A percentile compares a stretch with the other conserved stretches of the same genome.
Conservation (phyloP, 371 early-diverging fungal genomes). For the Mucor indicus region DNA sequence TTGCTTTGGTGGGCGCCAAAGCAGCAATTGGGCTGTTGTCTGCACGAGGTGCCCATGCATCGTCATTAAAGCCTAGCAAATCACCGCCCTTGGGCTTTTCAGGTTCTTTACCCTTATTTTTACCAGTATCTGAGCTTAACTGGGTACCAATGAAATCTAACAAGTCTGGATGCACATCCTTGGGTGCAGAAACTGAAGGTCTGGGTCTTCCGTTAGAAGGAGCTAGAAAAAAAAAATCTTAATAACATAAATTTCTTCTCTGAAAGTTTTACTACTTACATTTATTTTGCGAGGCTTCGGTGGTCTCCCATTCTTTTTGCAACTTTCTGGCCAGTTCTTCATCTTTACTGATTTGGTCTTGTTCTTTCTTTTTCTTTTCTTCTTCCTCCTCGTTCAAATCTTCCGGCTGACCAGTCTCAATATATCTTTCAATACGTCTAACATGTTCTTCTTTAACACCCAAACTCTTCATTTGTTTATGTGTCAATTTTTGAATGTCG, state of each 20-base stretch:
- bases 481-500: conserved; percentile 69
- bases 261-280: conserved; percentile 15
- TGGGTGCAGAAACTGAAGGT: conserved; percentile 41
- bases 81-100: conserved; percentile 16
- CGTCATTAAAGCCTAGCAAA: conserved; percentile 53
- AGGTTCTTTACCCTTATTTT: conserved; percentile 12
- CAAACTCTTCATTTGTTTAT: conserved; percentile 71
- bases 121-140: conserved; percentile 8
- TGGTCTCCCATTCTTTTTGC: conserved; percentile 52
- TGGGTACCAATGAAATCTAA: conserved; percentile 34
- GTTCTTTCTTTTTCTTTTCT: conserved; percentile 19
- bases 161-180: conserved; percentile 42
- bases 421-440: conserved; percentile 66
- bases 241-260: not conserved
- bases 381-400: conserved; percentile 36
- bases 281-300: conserved; percentile 29
- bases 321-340: conserved; percentile 73
- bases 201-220: conserved; percentile 34
- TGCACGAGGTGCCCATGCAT: conserved; percentile 45
- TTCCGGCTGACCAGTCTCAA: conserved; percentile 42
- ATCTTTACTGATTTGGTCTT: conserved; percentile 44
- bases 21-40: conserved; percentile 4
- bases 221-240: not conserved
- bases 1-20: conserved; percentile 9
- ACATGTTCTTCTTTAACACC: conserved; percentile 86